Conservation (phyloP, 2,329 filamentous ascomycete species). For the Cryoendolithus antarcticus region DNA sequence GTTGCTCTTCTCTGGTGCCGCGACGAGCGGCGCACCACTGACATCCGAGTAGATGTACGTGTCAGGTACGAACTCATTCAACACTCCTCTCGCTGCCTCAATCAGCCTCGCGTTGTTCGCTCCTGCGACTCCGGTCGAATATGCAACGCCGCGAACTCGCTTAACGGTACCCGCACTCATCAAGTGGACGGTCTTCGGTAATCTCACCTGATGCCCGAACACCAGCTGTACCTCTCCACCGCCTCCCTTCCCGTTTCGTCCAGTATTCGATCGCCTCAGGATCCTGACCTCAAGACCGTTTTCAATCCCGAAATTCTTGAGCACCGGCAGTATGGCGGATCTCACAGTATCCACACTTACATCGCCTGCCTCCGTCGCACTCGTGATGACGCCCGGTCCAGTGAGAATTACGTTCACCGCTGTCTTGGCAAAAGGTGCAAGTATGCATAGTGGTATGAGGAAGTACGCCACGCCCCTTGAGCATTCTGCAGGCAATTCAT, state of each 20-base stretch:
- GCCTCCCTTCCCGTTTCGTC: slow-evolving; percentile 62
- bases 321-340: slow-evolving; percentile 81
- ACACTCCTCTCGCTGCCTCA: slow-evolving; percentile 69
- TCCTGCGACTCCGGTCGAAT: slow-evolving; percentile 80
- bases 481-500: slow-evolving; percentile 66
- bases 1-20: slow-evolving; percentile 59
- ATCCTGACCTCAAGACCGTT: slow-evolving; percentile 77
- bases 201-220: slow-evolving; percentile 82
- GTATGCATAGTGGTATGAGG: slow-evolving; percentile 72
- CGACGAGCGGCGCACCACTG: slow-evolving; percentile 45
- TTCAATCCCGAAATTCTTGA: slow-evolving; percentile 79
- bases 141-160: slow-evolving; percentile 83
- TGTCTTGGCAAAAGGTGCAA: slow-evolving; percentile 86
- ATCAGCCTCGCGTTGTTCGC: slow-evolving; percentile 96
- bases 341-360: slow-evolving; percentile 87
- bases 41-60: slow-evolving; percentile 75
- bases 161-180: slow-evolving; percentile 75
- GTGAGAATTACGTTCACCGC: slow-evolving; percentile 83
- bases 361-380: slow-evolving; percentile 70
- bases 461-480: slow-evolving; percentile 81
- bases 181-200: slow-evolving; percentile 88
- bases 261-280: slow-evolving; percentile 65
- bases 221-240: slow-evolving; percentile 87
- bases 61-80: slow-evolving; percentile 77
- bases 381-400: slow-evolving; percentile 85